Evolutionary conservation across 352 stramenopile genomes (phyloP), one percentile per base, ranked within the genome.

Genomic region (Stephanocyclus meneghinianus): DNA sequence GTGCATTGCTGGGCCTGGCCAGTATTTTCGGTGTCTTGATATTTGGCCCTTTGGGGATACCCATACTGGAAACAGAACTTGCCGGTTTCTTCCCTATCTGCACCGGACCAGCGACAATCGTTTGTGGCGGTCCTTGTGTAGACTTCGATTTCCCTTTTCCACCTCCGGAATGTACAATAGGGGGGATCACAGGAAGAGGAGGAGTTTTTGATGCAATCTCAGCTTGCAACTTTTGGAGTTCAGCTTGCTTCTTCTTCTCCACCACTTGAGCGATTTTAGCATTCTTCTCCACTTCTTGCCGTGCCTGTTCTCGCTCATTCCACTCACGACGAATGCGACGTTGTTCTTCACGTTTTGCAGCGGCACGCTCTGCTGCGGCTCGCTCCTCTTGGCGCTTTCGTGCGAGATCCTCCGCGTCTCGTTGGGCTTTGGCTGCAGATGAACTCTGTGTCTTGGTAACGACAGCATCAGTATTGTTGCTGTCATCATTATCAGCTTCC

Each of bases 331-430:
- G 89, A 55, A 88, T 80, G 0, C 86, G 80, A 56, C 86, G 79
- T 65, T 88, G 78, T 59, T 93, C 87, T 68, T 94, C 89, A 44
- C 83, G 78, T 77, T 93, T 91, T 3, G 74, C 80, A 13, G 86
- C 86, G 0, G 79, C 72, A 62, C 74, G 78, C 44, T 85, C 29
- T 21, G 70, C 77, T 1, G 80, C 80, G 11, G 82, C 71, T 10
- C 67, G 37, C 40, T 78, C 80, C 56, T 88, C 77, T 53, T 87
- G 67, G 45, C 69, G 76, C 35, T 86, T 76, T 72, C 76, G 45
- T 6, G 64, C 73, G 16, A 50, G 63, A 62, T 80, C 85, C 55
- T 86, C 65, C 0, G 69, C 69, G 35, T 81, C 64, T 30, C 55
- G 51, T 40, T 85, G 44, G 26, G 53, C 76, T n/a, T 50, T 55